Base-by-base conservation (phyloP, 2,329 filamentous ascomycete species). In the Alternaria longipes region DNA sequence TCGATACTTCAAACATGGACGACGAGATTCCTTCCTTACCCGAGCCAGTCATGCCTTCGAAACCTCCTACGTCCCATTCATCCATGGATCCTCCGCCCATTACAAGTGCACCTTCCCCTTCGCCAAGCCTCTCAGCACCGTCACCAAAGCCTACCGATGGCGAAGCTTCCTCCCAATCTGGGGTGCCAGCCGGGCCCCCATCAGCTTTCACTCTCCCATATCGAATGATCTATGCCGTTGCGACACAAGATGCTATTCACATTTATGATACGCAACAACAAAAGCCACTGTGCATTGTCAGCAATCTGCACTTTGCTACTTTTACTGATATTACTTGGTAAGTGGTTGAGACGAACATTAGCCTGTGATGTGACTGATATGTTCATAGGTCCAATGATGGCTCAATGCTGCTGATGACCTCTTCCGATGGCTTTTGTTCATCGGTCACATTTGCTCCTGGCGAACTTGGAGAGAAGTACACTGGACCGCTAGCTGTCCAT, bases 231-330 rank as follows among this genome's bases (percentile, higher is more conserved):
- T 99, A 98, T 80, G 95, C 94, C 4, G 94, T 99, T 38, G 96
- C 95, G 8, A 99, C 95, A 0, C 94, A 98, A 76, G 95, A 99
- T 80, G 92, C 95, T 0, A 92, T 99, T 4, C 84, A 97, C 44
- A 85, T 99, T 22, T 99, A 99, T 75, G 95, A 99, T 79, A 99
- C 95, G 0, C 95, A 99, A 75, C 95, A 99, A 76, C 91, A 94
- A 73, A 96, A 93, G 8, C 95, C 95, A 3, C 84, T 99, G 36
- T 97, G 93, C 76, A 86, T 98, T 40, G 94, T 99, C 50, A 98
- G 93, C 85, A 99, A 99, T 74, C 81, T 99, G 66, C 95, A 99
- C 79, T 97, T 94, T 78, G 94, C 95, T 5, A 98, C 95, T 0
- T 99, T 99, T 75, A 99, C 95, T 0, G 95, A 99, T 77, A 82